Evolutionary conservation across 306 rosid genomes (phyloP).

Genomic region (Delonix regia): DNA sequence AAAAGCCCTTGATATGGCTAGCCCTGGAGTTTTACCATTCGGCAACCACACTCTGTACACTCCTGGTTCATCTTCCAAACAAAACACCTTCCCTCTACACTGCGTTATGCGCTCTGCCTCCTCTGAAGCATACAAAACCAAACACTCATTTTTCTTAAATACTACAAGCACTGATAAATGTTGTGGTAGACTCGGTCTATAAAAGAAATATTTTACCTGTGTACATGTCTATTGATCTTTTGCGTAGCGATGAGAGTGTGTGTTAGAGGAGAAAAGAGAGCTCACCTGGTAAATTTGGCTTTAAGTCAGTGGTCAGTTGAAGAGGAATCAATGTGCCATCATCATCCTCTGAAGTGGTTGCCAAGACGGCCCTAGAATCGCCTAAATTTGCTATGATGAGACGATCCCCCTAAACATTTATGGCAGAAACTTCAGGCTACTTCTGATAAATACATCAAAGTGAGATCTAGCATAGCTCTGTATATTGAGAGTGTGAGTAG

Average conservation of each 20-base stretch:
- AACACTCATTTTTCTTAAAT: neutral
- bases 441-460: constrained; percentile 16
- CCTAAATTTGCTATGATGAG: constrained; percentile 72
- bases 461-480: neutral
- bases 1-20: constrained; percentile 76
- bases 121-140: constrained; percentile 43
- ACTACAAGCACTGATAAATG: neutral
- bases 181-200: neutral
- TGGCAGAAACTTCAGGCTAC: constrained; percentile 20
- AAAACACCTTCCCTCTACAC: constrained; percentile 60
- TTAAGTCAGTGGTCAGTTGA: constrained; percentile 73
- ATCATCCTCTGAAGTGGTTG: constrained; percentile 60
- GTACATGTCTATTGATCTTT: too few relatives aligned
- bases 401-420: constrained; percentile 54
- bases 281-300: constrained; percentile 76
- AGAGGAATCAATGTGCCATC: constrained; percentile 52
- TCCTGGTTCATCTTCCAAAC: constrained; percentile 73
- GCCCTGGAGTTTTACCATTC: constrained; percentile 60
- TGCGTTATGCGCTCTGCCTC: constrained; percentile 69
- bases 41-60: constrained; percentile 80
- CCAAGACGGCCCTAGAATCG: constrained; percentile 81
- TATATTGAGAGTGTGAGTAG: neutral
- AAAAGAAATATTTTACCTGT: too few relatives aligned
- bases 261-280: too few relatives aligned
- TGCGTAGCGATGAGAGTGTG: too few relatives aligned